A percentile compares a stretch with the other conserved stretches of the same genome.
phyloP scores from a whole-genome alignment of 768 basidiomycete genomes.

The Auricularia sp. region DNA sequence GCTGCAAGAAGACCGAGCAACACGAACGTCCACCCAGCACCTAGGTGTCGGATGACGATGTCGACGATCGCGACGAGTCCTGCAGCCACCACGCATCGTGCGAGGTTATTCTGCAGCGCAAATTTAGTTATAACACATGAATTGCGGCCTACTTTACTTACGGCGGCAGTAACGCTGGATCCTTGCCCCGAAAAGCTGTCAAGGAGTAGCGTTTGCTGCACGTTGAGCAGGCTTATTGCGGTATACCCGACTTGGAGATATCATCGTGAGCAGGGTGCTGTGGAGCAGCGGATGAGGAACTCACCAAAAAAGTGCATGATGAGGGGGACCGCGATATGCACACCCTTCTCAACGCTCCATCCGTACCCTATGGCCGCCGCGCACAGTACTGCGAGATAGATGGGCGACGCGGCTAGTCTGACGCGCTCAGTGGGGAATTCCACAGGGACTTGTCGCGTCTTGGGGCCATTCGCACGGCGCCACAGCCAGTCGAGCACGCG shows the following conservation, averaged over 20 bases:
- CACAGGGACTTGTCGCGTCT: conserved; percentile 3
- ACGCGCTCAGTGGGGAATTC: conserved; percentile 19
- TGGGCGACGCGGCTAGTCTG: conserved; percentile 12
- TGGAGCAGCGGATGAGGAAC: not conserved
- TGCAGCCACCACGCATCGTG: conserved; percentile 55
- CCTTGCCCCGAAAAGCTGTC: conserved; percentile 53
- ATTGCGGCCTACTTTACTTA: conserved; percentile 24
- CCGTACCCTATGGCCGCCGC: conserved; percentile 15
- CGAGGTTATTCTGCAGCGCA: conserved; percentile 50
- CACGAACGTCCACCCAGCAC: conserved; percentile 60
- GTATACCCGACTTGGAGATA: conserved; percentile 37
- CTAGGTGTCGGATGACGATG: conserved; percentile 48
- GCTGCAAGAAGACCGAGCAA: conserved; percentile 28
- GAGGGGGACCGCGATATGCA: conserved; percentile 15
- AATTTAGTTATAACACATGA: not conserved
- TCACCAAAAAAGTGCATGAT: conserved; percentile 19
- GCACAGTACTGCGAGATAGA: conserved; percentile 9
- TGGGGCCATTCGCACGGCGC: conserved; percentile 10
- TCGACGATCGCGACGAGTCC: conserved; percentile 52
- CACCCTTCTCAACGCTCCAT: conserved; percentile 14
- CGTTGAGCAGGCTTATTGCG: conserved; percentile 40
- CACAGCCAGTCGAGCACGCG: conserved; percentile 43
- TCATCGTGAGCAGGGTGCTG: not conserved
- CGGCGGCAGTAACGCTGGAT: conserved; percentile 63
- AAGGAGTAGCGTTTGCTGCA: conserved; percentile 50